Evolutionary conservation across 805 yeast genomes (phyloP).

Genomic region (Cyberlindnera samutprakarnensis): DNA sequence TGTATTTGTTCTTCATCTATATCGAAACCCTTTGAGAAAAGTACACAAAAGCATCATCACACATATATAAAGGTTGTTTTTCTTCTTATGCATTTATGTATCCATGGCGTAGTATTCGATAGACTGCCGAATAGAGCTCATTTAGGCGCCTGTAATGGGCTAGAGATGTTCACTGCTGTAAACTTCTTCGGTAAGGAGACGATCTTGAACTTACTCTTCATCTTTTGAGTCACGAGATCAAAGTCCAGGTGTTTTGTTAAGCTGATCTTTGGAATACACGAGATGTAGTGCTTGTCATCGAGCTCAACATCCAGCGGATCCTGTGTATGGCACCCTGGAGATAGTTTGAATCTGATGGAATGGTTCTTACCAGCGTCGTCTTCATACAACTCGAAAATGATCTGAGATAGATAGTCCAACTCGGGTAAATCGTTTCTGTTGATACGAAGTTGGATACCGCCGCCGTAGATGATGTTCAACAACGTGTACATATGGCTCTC

Average conservation of each 20-base stretch:
- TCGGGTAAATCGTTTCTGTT: slow-evolving; percentile 95
- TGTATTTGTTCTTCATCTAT: too few species aligned
- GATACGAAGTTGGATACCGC: slow-evolving; percentile 90
- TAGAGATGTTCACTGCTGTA: slow-evolving; percentile 80
- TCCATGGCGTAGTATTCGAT: too few species aligned
- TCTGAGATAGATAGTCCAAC: slow-evolving; percentile 89
- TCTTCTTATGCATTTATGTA: too few species aligned
- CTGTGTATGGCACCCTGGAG: slow-evolving; percentile 98
- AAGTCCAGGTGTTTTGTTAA: slow-evolving; percentile 90
- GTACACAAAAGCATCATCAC: neutral
- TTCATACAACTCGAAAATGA: slow-evolving; percentile 89
- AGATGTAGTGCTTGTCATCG: slow-evolving; percentile 93
- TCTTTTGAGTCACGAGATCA: slow-evolving; percentile 76
- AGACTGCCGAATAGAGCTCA: too few species aligned
- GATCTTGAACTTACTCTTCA: slow-evolving; percentile 74
- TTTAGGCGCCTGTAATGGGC: slow-evolving; percentile 37
- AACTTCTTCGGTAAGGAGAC: slow-evolving; percentile 88
- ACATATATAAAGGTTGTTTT: neutral
- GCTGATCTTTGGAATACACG: slow-evolving; percentile 87
- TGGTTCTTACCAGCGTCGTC: slow-evolving; percentile 74
- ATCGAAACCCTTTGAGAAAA: too few species aligned
- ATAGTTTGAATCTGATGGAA: slow-evolving; percentile 81
- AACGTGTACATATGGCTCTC: slow-evolving; percentile 95
- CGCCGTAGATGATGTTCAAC: slow-evolving; percentile 82
- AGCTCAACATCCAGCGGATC: slow-evolving; percentile 96